Conservation (phyloP, 1,284 basidiomycete genomes). For the Heterobasidion irregulare region DNA sequence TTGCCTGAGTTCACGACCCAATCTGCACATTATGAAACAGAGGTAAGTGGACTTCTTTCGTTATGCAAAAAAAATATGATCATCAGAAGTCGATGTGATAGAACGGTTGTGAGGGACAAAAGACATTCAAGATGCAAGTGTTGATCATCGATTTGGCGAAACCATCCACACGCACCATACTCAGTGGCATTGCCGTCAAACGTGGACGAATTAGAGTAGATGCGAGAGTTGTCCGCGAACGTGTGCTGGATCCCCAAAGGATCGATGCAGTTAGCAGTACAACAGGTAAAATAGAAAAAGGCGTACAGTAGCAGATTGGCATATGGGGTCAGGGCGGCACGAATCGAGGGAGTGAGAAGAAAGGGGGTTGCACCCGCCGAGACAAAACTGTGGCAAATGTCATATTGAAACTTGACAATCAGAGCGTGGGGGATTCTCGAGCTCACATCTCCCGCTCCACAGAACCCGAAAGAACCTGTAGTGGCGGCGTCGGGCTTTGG, state of each 20-base stretch:
- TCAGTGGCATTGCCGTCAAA: slow-evolving; percentile 69
- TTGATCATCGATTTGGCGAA: background rate
- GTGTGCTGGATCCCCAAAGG: slow-evolving; percentile 35
- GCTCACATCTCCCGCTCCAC: slow-evolving; percentile 17
- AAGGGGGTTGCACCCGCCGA: slow-evolving; percentile 78
- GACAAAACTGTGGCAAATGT: slow-evolving; percentile 48
- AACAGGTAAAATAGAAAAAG: background rate
- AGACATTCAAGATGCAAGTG: background rate
- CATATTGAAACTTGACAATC: background rate
- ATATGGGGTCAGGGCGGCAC: slow-evolving; percentile 68
- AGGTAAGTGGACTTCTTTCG: background rate
- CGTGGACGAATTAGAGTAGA: slow-evolving; percentile 53
- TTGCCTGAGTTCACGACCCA: slow-evolving; percentile 65
- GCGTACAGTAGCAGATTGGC: slow-evolving; percentile 48
- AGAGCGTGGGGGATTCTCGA: background rate
- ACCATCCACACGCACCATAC: slow-evolving; percentile 29
- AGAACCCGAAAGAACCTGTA: slow-evolving; percentile 15
- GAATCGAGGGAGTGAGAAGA: slow-evolving; percentile 54
- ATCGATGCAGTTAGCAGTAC: background rate
- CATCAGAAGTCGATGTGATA: background rate
- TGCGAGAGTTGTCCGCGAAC: slow-evolving; percentile 58
- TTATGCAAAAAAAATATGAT: background rate
- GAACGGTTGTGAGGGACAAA: background rate
- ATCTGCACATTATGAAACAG: slow-evolving; percentile 30
- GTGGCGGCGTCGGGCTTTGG: no score